phyloP scores from a whole-genome alignment of 306 rosid species.

The Mucuna pruriens region DNA sequence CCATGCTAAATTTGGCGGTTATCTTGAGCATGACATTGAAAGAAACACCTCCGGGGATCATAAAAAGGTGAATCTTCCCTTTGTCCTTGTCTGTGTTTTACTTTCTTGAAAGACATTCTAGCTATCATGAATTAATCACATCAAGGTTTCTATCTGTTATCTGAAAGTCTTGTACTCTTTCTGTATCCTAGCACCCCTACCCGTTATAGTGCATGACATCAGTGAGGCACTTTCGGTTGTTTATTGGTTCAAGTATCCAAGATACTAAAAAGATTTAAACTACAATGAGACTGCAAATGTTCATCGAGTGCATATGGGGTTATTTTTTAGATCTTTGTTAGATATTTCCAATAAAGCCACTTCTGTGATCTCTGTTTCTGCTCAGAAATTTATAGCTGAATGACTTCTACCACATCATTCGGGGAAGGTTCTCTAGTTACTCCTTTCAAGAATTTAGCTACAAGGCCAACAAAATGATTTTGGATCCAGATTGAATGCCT shows the following conservation, averaged over 20 bases:
- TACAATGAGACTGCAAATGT: conserved; percentile 13
- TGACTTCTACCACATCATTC: background rate
- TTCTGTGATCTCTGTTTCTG: conserved; percentile 2
- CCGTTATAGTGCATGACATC: conserved; percentile 4
- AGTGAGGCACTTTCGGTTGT: background rate
- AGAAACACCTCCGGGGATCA: conserved; percentile 62
- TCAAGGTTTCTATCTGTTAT: background rate
- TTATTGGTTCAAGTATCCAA: conserved; percentile 7
- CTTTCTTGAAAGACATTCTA: background rate
- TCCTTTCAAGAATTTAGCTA: background rate
- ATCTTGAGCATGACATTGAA: conserved; percentile 64
- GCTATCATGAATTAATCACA: background rate
- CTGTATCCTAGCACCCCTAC: background rate
- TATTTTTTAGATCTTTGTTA: background rate
- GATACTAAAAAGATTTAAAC: background rate
- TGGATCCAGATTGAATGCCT: background rate
- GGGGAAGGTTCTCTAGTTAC: background rate
- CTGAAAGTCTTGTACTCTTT: background rate
- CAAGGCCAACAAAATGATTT: background rate
- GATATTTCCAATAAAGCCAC: background rate
- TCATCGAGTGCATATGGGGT: background rate
- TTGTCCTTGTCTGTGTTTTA: background rate
- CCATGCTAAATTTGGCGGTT: conserved; percentile 51
- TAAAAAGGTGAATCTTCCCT: conserved; percentile 55
- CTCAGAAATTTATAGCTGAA: conserved; percentile 3